phyloP scores from a whole-genome alignment of 495 filamentous ascomycete genomes.

The Lepidopterella palustris region DNA sequence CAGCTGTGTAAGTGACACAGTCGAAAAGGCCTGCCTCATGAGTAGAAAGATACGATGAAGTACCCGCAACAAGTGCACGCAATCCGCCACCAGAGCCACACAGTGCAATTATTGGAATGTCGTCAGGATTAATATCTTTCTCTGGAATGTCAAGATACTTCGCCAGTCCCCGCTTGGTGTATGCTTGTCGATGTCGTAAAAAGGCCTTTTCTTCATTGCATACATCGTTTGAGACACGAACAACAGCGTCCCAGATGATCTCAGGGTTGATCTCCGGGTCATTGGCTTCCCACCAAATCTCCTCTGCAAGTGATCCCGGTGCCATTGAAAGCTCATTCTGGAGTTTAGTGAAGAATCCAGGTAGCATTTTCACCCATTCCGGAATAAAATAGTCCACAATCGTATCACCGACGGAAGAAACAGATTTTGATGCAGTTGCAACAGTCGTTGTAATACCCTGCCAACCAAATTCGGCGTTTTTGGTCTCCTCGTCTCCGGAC shows the following conservation, averaged over 20 bases:
- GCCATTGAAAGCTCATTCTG: slow-evolving; percentile 81
- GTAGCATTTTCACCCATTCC: slow-evolving; percentile 71
- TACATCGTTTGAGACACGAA: slow-evolving; percentile 74
- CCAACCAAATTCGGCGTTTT: slow-evolving; percentile 7
- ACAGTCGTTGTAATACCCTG: slow-evolving; percentile 8
- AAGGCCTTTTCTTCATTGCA: slow-evolving; percentile 79
- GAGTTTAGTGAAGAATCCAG: slow-evolving; percentile 72
- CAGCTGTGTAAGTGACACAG: slow-evolving; percentile 88
- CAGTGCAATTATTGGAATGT: slow-evolving; percentile 87
- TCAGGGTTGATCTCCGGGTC: slow-evolving; percentile 80
- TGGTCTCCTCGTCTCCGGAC: background rate
- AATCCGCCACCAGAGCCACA: slow-evolving; percentile 90
- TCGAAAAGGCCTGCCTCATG: slow-evolving; percentile 84
- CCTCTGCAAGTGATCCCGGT: slow-evolving; percentile 78
- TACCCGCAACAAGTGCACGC: slow-evolving; percentile 80
- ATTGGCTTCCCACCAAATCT: slow-evolving; percentile 87
- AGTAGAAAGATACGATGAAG: slow-evolving; percentile 73
- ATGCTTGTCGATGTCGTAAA: slow-evolving; percentile 53
- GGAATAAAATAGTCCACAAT: slow-evolving; percentile 67
- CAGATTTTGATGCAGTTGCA: slow-evolving; percentile 12
- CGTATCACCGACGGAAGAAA: slow-evolving; percentile 49
- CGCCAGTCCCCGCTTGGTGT: slow-evolving; percentile 65
- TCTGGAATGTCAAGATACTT: slow-evolving; percentile 72
- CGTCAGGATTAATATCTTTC: slow-evolving; percentile 78
- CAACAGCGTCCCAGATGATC: slow-evolving; percentile 67